Evolutionary conservation across 768 basidiomycete species (phyloP), one percentile per base, ranked within the genome.

Genomic region (Boletus rex-veris): DNA sequence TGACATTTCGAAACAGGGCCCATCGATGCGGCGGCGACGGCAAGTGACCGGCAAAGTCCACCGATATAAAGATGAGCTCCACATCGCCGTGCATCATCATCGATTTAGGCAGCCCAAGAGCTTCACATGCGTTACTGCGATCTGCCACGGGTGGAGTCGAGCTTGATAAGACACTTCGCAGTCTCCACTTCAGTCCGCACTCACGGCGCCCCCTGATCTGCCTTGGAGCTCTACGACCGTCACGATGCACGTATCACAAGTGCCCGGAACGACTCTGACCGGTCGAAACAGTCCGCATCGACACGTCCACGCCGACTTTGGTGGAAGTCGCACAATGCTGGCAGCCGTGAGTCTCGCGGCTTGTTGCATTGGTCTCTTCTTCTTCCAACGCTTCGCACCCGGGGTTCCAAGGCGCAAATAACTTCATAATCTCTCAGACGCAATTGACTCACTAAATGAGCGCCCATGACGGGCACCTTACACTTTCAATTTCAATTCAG

Each of bases 111-210:
- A 45, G 30, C n/a, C 21, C 21, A 45, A 54, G 52, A n/a, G 14
- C 37, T 41, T 40, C 48, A 28, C n/a, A 35, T 36, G 41, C 16
- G 26, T 9, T 12, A 28, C 19, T 28, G 18, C 26, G 28, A 45
- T 37, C 18, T 36, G 28, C 26, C 15, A 24, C 35, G 30, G 28
- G 50, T 50, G 38, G 50, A 52, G 42, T 47, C 5, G 38, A 5
- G 12, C 39, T 16, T 33, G 45, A 62, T 54, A 53, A 54, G 55
- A 35, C 19, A n/a, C 19, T n/a, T 31, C 33, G 7, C n/a, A 14
- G 21, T 26, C 58, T 41, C 45, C 19, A 46, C 48, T 10, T 35
- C 40, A 10, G 40, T 3, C 30, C 21, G 31, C 47, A 30, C 28
- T 37, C 26, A 28, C 11, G 7, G 11, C 50, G 50, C 38, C 37